These are phyloP conservation scores for Lepidium didymum DNA, from an alignment of 345 rosid genomes.

Conservation along the genomic window DNA sequence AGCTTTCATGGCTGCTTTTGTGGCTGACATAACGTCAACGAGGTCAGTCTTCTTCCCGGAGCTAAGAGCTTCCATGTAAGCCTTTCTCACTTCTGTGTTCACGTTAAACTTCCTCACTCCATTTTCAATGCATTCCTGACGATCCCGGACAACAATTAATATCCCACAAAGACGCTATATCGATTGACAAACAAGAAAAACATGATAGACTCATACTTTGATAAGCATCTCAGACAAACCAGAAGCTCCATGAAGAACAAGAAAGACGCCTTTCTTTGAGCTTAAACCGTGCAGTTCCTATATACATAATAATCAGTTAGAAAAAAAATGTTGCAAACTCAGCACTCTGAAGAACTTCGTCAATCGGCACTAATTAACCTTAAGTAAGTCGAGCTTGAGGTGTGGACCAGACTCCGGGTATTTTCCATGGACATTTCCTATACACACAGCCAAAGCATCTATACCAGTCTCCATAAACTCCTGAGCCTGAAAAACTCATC, in stretches of 20 bases:
- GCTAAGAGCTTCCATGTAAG: constrained; percentile 63
- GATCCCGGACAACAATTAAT: not conserved
- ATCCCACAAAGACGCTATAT: not conserved
- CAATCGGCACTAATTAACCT: constrained; percentile 37
- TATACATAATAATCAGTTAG: constrained; percentile 1
- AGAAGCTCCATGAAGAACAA: constrained; percentile 97
- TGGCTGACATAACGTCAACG: constrained; percentile 65
- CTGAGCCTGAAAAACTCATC: constrained; percentile 53
- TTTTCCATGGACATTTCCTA: constrained; percentile 97
- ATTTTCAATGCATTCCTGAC: constrained; percentile 59
- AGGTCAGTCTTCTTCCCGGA: constrained; percentile 49
- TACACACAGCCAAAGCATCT: constrained; percentile 92
- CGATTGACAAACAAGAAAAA: not conserved
- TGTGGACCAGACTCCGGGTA: constrained; percentile 84
- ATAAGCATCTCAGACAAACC: constrained; percentile 66
- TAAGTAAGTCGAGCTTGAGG: constrained; percentile 77
- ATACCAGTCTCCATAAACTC: constrained; percentile 79
- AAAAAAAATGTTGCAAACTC: not conserved
- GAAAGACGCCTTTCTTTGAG: constrained; percentile 67
- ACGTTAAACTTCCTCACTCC: constrained; percentile 92
- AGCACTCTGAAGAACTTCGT: not conserved
- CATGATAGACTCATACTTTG: constrained; percentile 41
- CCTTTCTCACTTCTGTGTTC: constrained; percentile 82
- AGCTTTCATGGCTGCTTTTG: constrained; percentile 77
- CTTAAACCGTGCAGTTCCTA: constrained; percentile 62